Conservation (phyloP, 768 basidiomycete genomes). For the Kwoniella shandongensis region DNA sequence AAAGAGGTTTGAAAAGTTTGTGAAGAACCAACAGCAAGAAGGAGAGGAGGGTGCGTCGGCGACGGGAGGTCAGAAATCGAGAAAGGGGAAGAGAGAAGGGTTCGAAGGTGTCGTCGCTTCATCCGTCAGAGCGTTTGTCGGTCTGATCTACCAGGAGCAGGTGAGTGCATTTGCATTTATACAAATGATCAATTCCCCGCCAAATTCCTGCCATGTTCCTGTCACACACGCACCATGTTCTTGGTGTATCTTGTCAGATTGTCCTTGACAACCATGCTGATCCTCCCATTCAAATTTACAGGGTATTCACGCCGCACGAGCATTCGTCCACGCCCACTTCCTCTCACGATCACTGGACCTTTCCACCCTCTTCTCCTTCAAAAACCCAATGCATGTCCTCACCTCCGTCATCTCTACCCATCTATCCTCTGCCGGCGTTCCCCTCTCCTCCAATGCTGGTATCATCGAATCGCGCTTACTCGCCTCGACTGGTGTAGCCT, state of each 20-base stretch:
- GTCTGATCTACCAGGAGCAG: conserved; percentile 80
- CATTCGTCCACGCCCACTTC: conserved; percentile 87
- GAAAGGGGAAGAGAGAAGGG: conserved; percentile 21
- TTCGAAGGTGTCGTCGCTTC: conserved; percentile 87
- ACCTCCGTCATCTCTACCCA: conserved; percentile 69
- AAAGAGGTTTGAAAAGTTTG: conserved; percentile 25
- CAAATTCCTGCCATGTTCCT: too few species aligned
- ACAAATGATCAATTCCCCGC: too few species aligned
- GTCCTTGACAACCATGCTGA: conserved; percentile 3
- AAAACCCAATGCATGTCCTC: conserved; percentile 75
- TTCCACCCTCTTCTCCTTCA: conserved; percentile 73
- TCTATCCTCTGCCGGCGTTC: conserved; percentile 36
- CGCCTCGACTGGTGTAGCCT: conserved; percentile 87
- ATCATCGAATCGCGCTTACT: conserved; percentile 60
- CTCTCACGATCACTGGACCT: conserved; percentile 81
- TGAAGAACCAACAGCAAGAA: conserved; percentile 10
- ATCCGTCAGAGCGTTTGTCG: conserved; percentile 80
- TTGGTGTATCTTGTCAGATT: too few species aligned
- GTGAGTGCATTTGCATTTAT: conserved; percentile 58
- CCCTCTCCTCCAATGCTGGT: conserved; percentile 48
- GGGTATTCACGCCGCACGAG: conserved; percentile 73
- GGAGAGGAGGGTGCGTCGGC: conserved; percentile 59
- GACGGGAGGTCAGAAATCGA: not conserved
- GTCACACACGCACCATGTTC: too few species aligned
- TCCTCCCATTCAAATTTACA: conserved; percentile 19